A percentile compares a stretch with the other conserved stretches of the same genome.
Conservation (phyloP, 345 rosid species). For the Camelina neglecta region DNA sequence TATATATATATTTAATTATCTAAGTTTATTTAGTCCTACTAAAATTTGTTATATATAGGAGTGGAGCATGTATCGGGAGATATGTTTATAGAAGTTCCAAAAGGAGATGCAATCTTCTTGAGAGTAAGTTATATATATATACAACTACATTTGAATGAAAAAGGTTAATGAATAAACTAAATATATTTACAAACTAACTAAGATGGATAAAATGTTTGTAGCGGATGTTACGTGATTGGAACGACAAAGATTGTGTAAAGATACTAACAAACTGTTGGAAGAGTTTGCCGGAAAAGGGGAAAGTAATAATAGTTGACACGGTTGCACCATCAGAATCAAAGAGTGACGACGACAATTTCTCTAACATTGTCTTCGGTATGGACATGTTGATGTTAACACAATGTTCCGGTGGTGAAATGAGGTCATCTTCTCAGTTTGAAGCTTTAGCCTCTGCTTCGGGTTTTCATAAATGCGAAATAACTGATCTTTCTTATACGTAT, state of each 20-base stretch:
- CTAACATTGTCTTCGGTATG: constrained; percentile 1
- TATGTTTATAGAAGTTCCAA: constrained; percentile 69
- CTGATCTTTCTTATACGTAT: not conserved
- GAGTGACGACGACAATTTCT: not conserved
- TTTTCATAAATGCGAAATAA: not conserved
- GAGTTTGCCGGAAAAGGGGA: constrained; percentile 10
- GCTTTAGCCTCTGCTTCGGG: not conserved
- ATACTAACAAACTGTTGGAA: constrained; percentile 21
- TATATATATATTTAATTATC: too few species aligned
- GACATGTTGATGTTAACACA: constrained; percentile 25
- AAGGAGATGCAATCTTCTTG: constrained; percentile 77
- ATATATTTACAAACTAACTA: not conserved
- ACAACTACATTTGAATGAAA: not conserved
- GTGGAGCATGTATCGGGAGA: constrained; percentile 83
- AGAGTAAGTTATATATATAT: constrained; percentile 48
- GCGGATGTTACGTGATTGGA: constrained; percentile 28
- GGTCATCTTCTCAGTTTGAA: not conserved
- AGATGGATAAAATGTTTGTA: not conserved
- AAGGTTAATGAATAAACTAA: not conserved
- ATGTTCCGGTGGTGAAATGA: not conserved
- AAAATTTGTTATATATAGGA: constrained; percentile 41
- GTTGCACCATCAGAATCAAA: constrained; percentile 16
- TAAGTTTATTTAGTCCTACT: not conserved
- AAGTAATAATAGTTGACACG: constrained; percentile 20
- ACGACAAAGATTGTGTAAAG: constrained; percentile 10